These are phyloP conservation scores for Sporothrix globosa DNA, from an alignment of 2,329 filamentous ascomycete genomes.

Conservation along the genomic window DNA sequence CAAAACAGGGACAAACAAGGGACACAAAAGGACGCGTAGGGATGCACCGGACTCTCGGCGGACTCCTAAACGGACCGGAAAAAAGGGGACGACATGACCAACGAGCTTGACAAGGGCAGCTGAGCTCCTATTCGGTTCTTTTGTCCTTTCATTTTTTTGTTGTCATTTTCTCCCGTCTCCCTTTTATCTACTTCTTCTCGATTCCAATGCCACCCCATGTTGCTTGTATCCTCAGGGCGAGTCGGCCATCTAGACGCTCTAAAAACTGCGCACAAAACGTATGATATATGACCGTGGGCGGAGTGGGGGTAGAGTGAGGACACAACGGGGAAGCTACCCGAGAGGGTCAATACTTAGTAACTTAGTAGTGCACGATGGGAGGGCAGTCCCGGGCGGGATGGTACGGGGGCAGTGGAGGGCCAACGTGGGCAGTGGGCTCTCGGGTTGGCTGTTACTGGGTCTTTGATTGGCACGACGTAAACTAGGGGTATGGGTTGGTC, in stretches of 20 bases:
- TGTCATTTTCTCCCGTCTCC: neutral
- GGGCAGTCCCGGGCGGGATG: neutral
- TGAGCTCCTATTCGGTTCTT: conserved; percentile 8
- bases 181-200: too few species aligned
- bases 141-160: neutral
- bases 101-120: neutral
- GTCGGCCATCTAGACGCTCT: too few species aligned
- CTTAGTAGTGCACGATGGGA: neutral
- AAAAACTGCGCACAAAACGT: neutral
- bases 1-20: too few species aligned
- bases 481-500: too few species aligned
- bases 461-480: neutral
- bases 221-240: too few species aligned
- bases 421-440: conserved; percentile 21
- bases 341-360: conserved; percentile 1
- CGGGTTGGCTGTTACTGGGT: neutral
- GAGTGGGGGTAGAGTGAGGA: neutral
- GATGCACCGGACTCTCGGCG: neutral
- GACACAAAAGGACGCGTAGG: neutral
- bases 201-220: too few species aligned
- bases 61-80: neutral
- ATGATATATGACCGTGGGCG: neutral
- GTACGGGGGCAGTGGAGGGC: conserved; percentile 6
- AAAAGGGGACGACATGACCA: neutral
- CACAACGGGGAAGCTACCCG: conserved; percentile 17